A percentile compares a stretch with the other conserved stretches of the same genome.
Conservation (phyloP, 768 basidiomycete species). For the Fistulinella prunicolor region DNA sequence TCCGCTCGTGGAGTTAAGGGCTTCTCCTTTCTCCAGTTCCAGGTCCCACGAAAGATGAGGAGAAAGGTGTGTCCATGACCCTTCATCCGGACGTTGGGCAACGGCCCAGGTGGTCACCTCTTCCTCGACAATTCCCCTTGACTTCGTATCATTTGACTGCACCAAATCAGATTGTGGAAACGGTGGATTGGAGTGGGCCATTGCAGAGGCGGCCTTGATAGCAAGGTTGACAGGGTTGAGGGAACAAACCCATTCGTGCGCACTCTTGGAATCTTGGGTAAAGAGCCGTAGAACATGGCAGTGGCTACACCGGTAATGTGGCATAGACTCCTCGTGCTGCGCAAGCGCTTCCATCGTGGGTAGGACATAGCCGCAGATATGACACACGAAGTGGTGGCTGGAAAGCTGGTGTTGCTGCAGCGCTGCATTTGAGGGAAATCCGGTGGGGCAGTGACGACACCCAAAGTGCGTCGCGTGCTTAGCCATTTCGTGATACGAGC, state of each 20-base stretch:
- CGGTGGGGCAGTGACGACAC: neutral
- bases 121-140: neutral
- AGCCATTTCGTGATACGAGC: slow-evolving; percentile 9
- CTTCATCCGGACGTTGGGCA: neutral
- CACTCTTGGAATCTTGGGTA: neutral
- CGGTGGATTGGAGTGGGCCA: neutral
- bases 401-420: neutral
- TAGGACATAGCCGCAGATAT: neutral
- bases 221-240: slow-evolving; percentile 1
- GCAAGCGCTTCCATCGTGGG: neutral
- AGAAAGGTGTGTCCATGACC: neutral
- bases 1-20: slow-evolving; percentile 2
- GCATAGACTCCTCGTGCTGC: neutral
- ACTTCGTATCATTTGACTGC: neutral
- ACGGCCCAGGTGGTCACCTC: neutral
- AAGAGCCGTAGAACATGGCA: neutral
- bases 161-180: neutral
- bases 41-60: slow-evolving; percentile 6
- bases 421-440: neutral
- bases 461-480: slow-evolving; percentile 5
- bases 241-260: slow-evolving; percentile 9
- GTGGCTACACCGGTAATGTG: neutral
- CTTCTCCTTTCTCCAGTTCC: slow-evolving; percentile 4
- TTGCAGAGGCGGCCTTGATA: neutral
- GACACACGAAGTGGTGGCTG: neutral